Evolutionary conservation across 2,329 filamentous ascomycete genomes (phyloP), one percentile per base, ranked within the genome.

Genomic region (Pseudocercospora crystallina): DNA sequence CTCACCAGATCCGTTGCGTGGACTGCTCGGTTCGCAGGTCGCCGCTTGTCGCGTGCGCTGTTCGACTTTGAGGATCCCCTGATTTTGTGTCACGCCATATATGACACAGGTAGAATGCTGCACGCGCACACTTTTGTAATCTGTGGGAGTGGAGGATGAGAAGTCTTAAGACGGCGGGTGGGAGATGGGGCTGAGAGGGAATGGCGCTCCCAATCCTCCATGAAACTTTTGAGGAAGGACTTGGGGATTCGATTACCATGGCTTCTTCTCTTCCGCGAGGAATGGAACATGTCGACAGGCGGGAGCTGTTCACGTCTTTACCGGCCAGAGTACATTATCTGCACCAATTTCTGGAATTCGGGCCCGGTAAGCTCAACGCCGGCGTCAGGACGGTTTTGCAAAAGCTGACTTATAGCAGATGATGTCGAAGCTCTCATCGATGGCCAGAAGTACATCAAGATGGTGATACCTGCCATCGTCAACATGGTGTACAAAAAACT

Each of bases 401-500:
- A 34, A 14, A 10, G 47, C 55, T 57, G 65, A 47, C 61, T 48
- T 39, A 29, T n/a, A 31, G 3, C 52, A 88, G 87, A 79, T 55
- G 87, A 90, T 64, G 83, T 89, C 49, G 84, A 87, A 58, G 86
- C 86, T 34, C 78, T 91, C 33, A 76, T 81, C 11, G 75, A 77
- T 2, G 87, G 86, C 56, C 76, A 82, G 52, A 89, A 89, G 68
- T 90, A 90, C 71, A 85, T 90, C 73, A 87, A 86, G 63, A 82
- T 85, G n/a, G 80, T 92, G 30, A 90, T 92, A 57, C 89, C 89
- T 1, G 85, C 87, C 39, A 80, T 94, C 15, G 87, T 92, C 64
- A 90, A 91, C 70, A 87, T 90, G 53, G 86, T 92, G 31, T 94
- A 92, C 75, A 84, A 84, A 65, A 92, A 92, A 67, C 79, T 94